Evolutionary conservation across 2,329 filamentous ascomycete species (phyloP), one percentile per base, ranked within the genome.

Genomic region (Paraphaeosphaeria minitans): DNA sequence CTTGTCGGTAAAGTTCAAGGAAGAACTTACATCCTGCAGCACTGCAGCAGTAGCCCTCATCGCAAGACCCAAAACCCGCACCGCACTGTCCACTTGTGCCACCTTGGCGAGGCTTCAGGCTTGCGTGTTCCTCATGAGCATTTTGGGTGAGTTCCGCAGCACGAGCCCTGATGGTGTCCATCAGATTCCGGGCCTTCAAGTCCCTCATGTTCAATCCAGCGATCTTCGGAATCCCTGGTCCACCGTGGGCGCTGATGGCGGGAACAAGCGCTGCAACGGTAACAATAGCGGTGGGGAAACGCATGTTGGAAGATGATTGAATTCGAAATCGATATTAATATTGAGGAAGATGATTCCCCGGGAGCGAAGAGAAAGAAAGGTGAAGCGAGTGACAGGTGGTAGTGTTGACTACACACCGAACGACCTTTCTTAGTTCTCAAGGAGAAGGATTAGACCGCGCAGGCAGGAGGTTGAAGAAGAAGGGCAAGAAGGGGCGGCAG

Each of bases 11-110:
- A 12, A 9, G 9, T 10, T 42, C 4, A 19, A 21, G 9, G 4
- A 22, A 7, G 41, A 43, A 35, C 6, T 3, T 71, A 72, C 71
- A 75, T 56, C 74, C 75, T 51, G 63, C 59, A 22, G 47, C 55
- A 48, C 71, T 75, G 69, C 75, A 77, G 67, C 75, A 77, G 57
- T 70, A 65, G 33, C 75, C 75, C 9, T 70, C 65, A 24, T 66
- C 61, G 42, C 74, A 77, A 24, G 65, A 68, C 13, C 71, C 72
- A 45, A 71, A 57, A 29, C 61, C 62, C 45, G 58, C 59, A 60
- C 75, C 75, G 53, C 75, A 77, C 61, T 76, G 64, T 31, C 66
- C 69, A 59, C 70, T 63, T 8, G 59, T 63, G 31, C 60, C 60
- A n/a, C 69, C 67, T 57, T 76, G 73, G 29, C 75, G 72, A 37